Percentiles rank a stretch among this genome's conserved stretches.
These are phyloP conservation scores for Penicillium capsulatum DNA, from an alignment of 2,329 filamentous ascomycete genomes.

Conservation along the genomic window DNA sequence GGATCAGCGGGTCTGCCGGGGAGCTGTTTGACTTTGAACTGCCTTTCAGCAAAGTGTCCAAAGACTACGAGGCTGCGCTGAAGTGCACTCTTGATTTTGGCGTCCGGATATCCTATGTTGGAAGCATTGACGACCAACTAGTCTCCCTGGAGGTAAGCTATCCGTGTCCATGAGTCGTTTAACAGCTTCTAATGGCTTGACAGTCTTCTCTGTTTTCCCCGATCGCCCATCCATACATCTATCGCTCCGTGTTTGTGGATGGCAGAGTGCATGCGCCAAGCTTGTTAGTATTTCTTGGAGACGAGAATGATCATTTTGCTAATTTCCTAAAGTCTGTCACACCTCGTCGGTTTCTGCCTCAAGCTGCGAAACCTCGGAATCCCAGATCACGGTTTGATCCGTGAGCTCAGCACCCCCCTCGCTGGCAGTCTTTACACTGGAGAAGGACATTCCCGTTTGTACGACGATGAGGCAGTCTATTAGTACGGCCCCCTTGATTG, in stretches of 20 bases:
- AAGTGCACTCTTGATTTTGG: conserved; percentile 72
- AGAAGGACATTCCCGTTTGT: conserved; percentile 88
- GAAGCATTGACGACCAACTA: conserved; percentile 94
- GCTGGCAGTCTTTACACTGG: conserved; percentile 88
- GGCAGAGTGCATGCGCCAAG: conserved; percentile 86
- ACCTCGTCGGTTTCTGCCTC: conserved; percentile 86
- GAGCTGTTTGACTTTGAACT: conserved; percentile 93
- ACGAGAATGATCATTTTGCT: not conserved
- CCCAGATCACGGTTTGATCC: conserved; percentile 86
- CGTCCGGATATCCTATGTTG: conserved; percentile 78
- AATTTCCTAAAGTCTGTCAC: conserved; percentile 58
- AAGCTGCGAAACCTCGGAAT: conserved; percentile 92
- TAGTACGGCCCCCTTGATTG: conserved; percentile 45
- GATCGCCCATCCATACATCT: conserved; percentile 85
- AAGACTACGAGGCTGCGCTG: conserved; percentile 72
- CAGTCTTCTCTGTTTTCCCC: conserved; percentile 81
- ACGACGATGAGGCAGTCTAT: conserved; percentile 85
- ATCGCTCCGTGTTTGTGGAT: conserved; percentile 93
- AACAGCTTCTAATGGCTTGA: not conserved
- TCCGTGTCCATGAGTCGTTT: not conserved
- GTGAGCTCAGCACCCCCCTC: conserved; percentile 80
- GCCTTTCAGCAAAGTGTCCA: conserved; percentile 73
- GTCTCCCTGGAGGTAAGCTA: conserved; percentile 75
- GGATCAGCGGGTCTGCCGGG: conserved; percentile 84
- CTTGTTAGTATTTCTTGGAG: conserved; percentile 54